Evolutionary conservation across 2,329 filamentous ascomycete genomes (phyloP).

Genomic region (Calcarisporium arbuscula): DNA sequence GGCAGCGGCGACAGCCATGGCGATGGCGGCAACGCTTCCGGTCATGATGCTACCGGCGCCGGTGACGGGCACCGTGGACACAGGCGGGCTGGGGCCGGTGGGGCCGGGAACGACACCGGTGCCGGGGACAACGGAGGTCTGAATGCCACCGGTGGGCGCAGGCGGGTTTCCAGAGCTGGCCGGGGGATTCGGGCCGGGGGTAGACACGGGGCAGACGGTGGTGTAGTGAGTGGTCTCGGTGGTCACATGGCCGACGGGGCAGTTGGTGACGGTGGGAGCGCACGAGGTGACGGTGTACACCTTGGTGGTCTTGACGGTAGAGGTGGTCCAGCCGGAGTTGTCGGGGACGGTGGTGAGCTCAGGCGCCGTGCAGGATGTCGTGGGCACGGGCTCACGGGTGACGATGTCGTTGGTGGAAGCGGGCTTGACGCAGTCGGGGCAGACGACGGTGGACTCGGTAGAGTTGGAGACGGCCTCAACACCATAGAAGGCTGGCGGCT

Average conservation of each 20-base stretch:
- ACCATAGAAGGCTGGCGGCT: background rate
- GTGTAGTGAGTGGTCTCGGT: conserved; percentile 18
- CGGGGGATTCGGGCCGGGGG: too few relatives aligned
- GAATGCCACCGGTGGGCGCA: too few relatives aligned
- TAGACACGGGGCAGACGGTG: conserved; percentile 11
- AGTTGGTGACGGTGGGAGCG: conserved; percentile 19
- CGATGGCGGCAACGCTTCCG: too few relatives aligned
- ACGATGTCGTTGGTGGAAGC: conserved; percentile 10
- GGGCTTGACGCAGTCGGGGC: conserved; percentile 6
- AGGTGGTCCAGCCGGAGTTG: background rate
- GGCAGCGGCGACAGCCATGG: too few relatives aligned
- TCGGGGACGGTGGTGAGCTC: conserved; percentile 6
- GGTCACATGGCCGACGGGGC: conserved; percentile 12
- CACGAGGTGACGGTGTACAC: conserved; percentile 26
- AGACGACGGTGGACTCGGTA: conserved; percentile 5
- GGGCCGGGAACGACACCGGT: too few relatives aligned
- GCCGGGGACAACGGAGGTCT: too few relatives aligned
- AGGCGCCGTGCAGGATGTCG: conserved; percentile 7
- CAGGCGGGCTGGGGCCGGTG: too few relatives aligned
- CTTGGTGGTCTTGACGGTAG: too few relatives aligned
- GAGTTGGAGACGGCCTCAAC: background rate
- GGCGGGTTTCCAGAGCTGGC: too few relatives aligned
- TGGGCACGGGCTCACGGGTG: conserved; percentile 9
- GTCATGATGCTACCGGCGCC: too few relatives aligned
- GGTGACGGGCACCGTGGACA: too few relatives aligned